A percentile compares a stretch with the other conserved stretches of the same genome.
phyloP scores from a whole-genome alignment of 2,329 filamentous ascomycete species.

The Colletotrichum horii region DNA sequence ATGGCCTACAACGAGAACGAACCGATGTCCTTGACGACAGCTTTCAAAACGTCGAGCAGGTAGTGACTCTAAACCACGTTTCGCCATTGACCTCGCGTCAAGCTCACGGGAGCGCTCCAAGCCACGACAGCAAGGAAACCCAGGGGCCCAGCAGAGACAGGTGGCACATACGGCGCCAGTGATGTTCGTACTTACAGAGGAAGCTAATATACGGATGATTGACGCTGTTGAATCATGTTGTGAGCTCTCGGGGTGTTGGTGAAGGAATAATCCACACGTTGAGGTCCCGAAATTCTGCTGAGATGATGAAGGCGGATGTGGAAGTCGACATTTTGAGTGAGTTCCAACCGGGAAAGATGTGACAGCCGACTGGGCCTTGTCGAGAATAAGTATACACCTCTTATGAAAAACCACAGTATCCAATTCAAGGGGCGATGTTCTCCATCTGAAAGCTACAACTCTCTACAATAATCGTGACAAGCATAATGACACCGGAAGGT shows the following conservation, averaged over 20 bases:
- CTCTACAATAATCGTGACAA: too few species aligned
- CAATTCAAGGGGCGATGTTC: too few species aligned
- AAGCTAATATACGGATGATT: accelerated
- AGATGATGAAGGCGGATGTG: accelerated
- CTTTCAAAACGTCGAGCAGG: accelerated
- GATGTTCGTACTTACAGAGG: accelerated
- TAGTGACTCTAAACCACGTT: too few species aligned
- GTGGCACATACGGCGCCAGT: too few species aligned
- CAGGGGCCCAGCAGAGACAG: too few species aligned
- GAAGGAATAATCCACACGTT: accelerated
- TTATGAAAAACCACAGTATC: too few species aligned
- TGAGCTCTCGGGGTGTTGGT: accelerated
- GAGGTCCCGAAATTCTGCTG: accelerated
- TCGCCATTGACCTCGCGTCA: background rate
- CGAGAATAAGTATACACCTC: too few species aligned
- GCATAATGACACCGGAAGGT: too few species aligned
- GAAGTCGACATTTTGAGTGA: accelerated
- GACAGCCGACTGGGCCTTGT: too few species aligned
- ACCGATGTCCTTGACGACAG: background rate
- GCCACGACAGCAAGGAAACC: background rate
- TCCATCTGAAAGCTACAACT: too few species aligned
- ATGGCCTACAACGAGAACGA: too few species aligned
- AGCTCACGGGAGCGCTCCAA: background rate
- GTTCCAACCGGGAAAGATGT: too few species aligned
- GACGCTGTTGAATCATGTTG: accelerated